A percentile compares a stretch with the other conserved stretches of the same genome.
These are phyloP conservation scores for Glonium stellatum DNA, from an alignment of 495 filamentous ascomycete species.

Conservation along the genomic window DNA sequence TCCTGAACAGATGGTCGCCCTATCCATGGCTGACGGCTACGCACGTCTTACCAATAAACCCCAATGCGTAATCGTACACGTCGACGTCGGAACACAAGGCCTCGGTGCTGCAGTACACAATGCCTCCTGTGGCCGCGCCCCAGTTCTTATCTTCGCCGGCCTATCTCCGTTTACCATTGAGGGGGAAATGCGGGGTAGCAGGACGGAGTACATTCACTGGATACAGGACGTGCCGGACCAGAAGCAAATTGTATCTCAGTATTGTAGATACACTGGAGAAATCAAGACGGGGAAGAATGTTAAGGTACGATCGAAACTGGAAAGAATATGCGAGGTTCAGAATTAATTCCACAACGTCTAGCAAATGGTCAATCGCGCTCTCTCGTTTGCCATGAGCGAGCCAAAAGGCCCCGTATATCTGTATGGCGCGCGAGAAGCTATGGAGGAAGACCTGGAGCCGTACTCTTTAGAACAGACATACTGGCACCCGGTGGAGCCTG, in stretches of 20 bases:
- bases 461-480: conserved; percentile 65
- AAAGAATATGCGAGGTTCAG: not conserved
- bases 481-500: conserved; percentile 70
- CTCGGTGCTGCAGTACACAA: conserved; percentile 90
- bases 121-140: conserved; percentile 74
- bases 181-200: conserved; percentile 78
- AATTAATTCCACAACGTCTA: conserved; percentile 4
- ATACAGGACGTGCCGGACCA: conserved; percentile 96
- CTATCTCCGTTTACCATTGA: conserved; percentile 85
- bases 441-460: conserved; percentile 85
- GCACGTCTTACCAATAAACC: conserved; percentile 78
- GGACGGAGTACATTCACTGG: conserved; percentile 97
- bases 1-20: conserved; percentile 74
- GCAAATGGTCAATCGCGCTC: conserved; percentile 85
- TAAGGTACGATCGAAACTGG: conserved; percentile 42
- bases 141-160: conserved; percentile 86
- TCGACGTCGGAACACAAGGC: conserved; percentile 93
- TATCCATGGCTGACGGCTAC: conserved; percentile 95
- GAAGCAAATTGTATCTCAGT: conserved; percentile 83
- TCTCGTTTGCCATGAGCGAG: conserved; percentile 77
- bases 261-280: conserved; percentile 87
- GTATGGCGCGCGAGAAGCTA: conserved; percentile 74
- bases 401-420: conserved; percentile 86
- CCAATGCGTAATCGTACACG: conserved; percentile 90
- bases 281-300: conserved; percentile 89